phyloP scores from a whole-genome alignment of 768 basidiomycete genomes.

The Tephrocybe rancida region DNA sequence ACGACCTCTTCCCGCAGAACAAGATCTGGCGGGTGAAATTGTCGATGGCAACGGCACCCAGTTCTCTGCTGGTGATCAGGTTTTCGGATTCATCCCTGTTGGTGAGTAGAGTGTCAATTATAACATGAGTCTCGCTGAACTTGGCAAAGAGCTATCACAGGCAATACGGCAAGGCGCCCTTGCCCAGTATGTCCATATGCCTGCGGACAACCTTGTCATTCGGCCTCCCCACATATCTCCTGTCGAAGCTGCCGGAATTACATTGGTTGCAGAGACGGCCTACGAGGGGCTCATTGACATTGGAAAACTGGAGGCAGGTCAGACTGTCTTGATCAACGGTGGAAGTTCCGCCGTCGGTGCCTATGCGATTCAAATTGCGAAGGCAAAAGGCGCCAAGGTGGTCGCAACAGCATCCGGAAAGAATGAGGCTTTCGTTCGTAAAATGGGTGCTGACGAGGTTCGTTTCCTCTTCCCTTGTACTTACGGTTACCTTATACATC shows the following conservation, averaged over 20 bases:
- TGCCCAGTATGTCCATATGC: slow-evolving; percentile 56
- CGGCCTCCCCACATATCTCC: slow-evolving; percentile 55
- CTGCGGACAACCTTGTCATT: slow-evolving; percentile 36
- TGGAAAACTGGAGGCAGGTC: slow-evolving; percentile 55
- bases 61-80: slow-evolving; percentile 60
- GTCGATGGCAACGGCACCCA: slow-evolving; percentile 54
- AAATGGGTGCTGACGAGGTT: slow-evolving; percentile 69
- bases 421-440: slow-evolving; percentile 60
- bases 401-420: slow-evolving; percentile 59
- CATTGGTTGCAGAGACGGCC: slow-evolving; percentile 61
- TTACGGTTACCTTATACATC: background rate
- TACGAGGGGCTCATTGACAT: slow-evolving; percentile 53
- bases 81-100: slow-evolving; percentile 57
- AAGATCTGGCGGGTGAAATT: slow-evolving; percentile 67
- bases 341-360: slow-evolving; percentile 70
- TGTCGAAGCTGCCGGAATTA: slow-evolving; percentile 61
- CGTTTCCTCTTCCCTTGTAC: slow-evolving; percentile 12
- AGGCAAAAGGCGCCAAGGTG: slow-evolving; percentile 61
- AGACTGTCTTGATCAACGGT: slow-evolving; percentile 69
- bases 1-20: slow-evolving; percentile 57
- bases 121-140: background rate
- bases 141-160: slow-evolving; percentile 22
- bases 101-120: slow-evolving; percentile 23
- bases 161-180: slow-evolving; percentile 56
- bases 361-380: slow-evolving; percentile 76